phyloP scores from a whole-genome alignment of 805 yeast species.

The Kodamaea leandrae region DNA sequence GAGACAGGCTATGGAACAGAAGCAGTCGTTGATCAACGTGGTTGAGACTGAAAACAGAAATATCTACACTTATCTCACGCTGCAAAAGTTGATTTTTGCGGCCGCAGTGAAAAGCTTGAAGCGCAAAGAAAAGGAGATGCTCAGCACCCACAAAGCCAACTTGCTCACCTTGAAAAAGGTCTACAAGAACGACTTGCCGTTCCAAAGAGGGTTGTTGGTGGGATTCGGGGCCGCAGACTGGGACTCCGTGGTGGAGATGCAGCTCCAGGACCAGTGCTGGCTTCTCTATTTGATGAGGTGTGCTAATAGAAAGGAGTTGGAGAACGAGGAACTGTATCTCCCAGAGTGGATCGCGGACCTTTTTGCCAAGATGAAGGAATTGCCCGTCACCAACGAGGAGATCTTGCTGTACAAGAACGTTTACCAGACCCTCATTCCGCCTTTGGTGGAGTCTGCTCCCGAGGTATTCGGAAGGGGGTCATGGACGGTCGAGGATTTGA shows the following conservation, averaged over 20 bases:
- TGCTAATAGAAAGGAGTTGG: slow-evolving; percentile 42
- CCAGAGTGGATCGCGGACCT: slow-evolving; percentile 51
- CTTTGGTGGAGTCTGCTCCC: slow-evolving; percentile 48
- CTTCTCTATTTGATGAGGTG: slow-evolving; percentile 63
- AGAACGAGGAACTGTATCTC: slow-evolving; percentile 33
- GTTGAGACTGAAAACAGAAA: slow-evolving; percentile 3
- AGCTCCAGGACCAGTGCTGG: slow-evolving; percentile 56
- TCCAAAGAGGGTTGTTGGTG: slow-evolving; percentile 53
- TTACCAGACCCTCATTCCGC: slow-evolving; percentile 54
- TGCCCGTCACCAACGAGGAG: slow-evolving; percentile 49
- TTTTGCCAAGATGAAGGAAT: slow-evolving; percentile 35
- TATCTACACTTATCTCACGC: slow-evolving; percentile 35
- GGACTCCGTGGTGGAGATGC: slow-evolving; percentile 48
- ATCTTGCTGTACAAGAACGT: slow-evolving; percentile 52
- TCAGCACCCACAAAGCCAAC: slow-evolving; percentile 42
- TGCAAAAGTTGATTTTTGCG: slow-evolving; percentile 50
- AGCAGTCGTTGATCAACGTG: slow-evolving; percentile 31
- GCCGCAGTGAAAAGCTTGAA: slow-evolving; percentile 45
- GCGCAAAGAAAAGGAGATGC: slow-evolving; percentile 42
- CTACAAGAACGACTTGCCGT: slow-evolving; percentile 52
- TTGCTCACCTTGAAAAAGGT: slow-evolving; percentile 56
- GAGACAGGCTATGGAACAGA: slow-evolving; percentile 49
- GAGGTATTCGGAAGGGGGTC: slow-evolving; percentile 52
- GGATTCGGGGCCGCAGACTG: slow-evolving; percentile 56
- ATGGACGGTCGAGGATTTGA: slow-evolving; percentile 49